Evolutionary conservation across 495 filamentous ascomycete species (phyloP), one percentile per base, ranked within the genome.

Genomic region (Aspergillus taichungensis): DNA sequence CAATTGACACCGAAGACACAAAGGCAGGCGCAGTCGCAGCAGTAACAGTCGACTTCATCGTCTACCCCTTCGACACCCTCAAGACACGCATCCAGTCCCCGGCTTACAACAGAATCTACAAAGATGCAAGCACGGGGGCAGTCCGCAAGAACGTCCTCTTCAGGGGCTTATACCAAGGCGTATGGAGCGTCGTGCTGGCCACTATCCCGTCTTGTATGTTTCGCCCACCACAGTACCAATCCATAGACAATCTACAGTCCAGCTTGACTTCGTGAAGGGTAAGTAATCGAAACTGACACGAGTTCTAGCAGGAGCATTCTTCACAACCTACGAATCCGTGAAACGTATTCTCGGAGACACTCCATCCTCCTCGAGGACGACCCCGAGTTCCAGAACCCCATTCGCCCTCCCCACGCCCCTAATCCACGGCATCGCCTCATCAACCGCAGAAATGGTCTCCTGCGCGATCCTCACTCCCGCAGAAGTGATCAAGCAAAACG

Each of bases 401-500:
- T 62, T 62, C 40, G 53, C 51, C 18, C 60, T 86, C 8, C 83
- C 85, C 6, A 66, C 69, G 36, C 79, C 88, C 0, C 36, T 84
- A 8, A 72, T 85, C 42, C 81, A 94, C 54, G 73, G 80, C 34
- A 56, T 79, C 30, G 83, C 89, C 24, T 92, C 87, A 10, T 80
- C 78, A 5, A 61, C 74, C 18, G 89, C 78, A 0, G 89, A 95
- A 58, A 73, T 86, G 43, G 84, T 88, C 3, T 87, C 87, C 5
- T 95, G 90, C 57, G 66, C 83, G 27, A 84, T 96, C 40, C 75
- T 95, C 34, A 91, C 89, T 0, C 90, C 90, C 0, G 85, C 88
- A 32, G 89, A 96, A 60, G 87, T 94, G 7, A 71, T 95, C 32
- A 96, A 96, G 66, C 89, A 95, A 52, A 94, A 95, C 63, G 87